Conservation (phyloP, 106 monocot species). For the Posidonia australis region DNA sequence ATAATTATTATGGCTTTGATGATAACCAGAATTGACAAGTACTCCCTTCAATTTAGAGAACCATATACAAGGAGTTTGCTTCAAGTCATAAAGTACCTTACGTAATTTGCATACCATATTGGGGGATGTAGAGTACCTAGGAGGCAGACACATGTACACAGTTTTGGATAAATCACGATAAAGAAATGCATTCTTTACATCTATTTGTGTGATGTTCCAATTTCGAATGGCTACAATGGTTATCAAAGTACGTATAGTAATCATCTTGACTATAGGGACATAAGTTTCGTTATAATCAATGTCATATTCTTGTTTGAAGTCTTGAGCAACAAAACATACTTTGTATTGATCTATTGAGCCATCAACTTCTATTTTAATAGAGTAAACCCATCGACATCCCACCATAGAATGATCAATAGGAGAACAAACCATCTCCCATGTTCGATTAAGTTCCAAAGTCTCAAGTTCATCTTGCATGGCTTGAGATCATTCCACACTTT, state of each 20-base stretch:
- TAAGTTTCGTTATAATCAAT: slow-evolving; percentile 24
- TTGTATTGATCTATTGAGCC: slow-evolving; percentile 25
- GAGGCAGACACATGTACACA: slow-evolving; percentile 16
- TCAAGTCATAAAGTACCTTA: slow-evolving; percentile 22
- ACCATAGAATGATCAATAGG: neutral
- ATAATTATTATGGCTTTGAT: slow-evolving; percentile 14
- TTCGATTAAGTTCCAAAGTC: slow-evolving; percentile 4
- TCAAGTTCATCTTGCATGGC: slow-evolving; percentile 14
- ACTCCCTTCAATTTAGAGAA: slow-evolving; percentile 16
- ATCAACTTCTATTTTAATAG: slow-evolving; percentile 17
- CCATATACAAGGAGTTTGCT: slow-evolving; percentile 26
- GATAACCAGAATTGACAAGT: slow-evolving; percentile 6
- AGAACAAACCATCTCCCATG: neutral
- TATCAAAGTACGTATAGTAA: too few species aligned
- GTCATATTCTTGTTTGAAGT: slow-evolving; percentile 14
- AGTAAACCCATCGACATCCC: slow-evolving; percentile 10
- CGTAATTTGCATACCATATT: slow-evolving; percentile 12
- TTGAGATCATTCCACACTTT: slow-evolving; percentile 13
- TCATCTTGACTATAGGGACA: too few species aligned
- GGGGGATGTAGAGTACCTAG: neutral
- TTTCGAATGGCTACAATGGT: too few species aligned
- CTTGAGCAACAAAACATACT: slow-evolving; percentile 15
- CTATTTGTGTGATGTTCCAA: too few species aligned
- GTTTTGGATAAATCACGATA: slow-evolving; percentile 14
- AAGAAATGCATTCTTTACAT: too few species aligned